Conservation (phyloP, 352 stramenopile species). For the Phytopythium boreale region DNA sequence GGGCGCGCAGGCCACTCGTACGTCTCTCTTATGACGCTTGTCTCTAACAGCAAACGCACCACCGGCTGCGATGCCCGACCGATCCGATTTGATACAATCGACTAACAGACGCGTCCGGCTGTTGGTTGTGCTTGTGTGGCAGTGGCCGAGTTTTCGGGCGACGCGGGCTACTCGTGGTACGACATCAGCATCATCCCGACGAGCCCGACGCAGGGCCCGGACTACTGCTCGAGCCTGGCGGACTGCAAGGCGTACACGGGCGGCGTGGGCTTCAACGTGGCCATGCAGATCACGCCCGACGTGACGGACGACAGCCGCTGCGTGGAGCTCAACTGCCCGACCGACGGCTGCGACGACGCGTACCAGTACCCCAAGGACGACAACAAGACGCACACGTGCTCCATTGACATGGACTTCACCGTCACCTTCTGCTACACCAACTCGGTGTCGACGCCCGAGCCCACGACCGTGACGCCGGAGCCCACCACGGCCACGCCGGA, state of each 20-base stretch:
- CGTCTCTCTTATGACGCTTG: slow-evolving; percentile 9
- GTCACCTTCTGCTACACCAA: slow-evolving; percentile 52
- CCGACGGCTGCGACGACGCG: slow-evolving; percentile 53
- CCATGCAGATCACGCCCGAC: slow-evolving; percentile 60
- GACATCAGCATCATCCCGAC: slow-evolving; percentile 82
- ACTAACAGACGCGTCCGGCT: neutral
- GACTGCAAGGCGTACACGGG: slow-evolving; percentile 55
- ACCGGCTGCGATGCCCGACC: neutral
- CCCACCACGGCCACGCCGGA: slow-evolving; percentile 14
- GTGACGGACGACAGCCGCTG: slow-evolving; percentile 39
- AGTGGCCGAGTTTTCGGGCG: slow-evolving; percentile 70
- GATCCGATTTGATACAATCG: neutral
- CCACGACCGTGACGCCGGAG: slow-evolving; percentile 12
- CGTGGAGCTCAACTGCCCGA: slow-evolving; percentile 43
- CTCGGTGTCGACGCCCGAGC: slow-evolving; percentile 14
- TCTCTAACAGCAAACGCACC: neutral
- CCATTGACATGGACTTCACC: slow-evolving; percentile 43
- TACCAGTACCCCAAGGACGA: slow-evolving; percentile 73
- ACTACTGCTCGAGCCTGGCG: slow-evolving; percentile 44
- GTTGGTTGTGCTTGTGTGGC: neutral
- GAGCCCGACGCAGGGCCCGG: slow-evolving; percentile 28
- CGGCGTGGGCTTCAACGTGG: slow-evolving; percentile 61
- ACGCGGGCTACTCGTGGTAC: slow-evolving; percentile 52
- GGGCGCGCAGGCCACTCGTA: slow-evolving; percentile 46
- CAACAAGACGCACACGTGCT: slow-evolving; percentile 66